These are phyloP conservation scores for Zygosaccharomyces bisporus DNA, from an alignment of 805 yeast species.

Conservation along the genomic window DNA sequence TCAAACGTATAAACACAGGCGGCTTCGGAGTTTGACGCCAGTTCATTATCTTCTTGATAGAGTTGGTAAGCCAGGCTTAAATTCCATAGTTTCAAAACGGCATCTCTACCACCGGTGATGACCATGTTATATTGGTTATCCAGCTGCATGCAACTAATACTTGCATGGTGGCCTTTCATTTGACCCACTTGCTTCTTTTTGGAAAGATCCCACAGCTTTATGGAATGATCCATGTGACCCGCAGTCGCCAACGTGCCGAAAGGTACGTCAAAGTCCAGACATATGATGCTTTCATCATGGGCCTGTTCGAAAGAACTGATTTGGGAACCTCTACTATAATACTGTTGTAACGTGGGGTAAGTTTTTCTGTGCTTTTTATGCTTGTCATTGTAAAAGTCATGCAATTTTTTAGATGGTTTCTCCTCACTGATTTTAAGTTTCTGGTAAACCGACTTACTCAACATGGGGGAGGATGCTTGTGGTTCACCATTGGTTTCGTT, in stretches of 20 bases:
- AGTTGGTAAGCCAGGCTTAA: slow-evolving; percentile 31
- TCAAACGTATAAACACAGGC: slow-evolving; percentile 50
- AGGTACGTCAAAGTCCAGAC: slow-evolving; percentile 68
- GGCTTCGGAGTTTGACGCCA: slow-evolving; percentile 20
- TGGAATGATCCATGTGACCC: slow-evolving; percentile 63
- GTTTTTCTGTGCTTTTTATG: slow-evolving; percentile 43
- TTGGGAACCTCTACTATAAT: slow-evolving; percentile 54
- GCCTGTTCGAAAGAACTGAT: slow-evolving; percentile 47
- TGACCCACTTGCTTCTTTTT: slow-evolving; percentile 47
- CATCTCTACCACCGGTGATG: slow-evolving; percentile 58
- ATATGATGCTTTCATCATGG: slow-evolving; percentile 51
- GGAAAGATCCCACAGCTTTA: slow-evolving; percentile 79
- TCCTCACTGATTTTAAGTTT: slow-evolving; percentile 36
- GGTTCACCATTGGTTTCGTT: slow-evolving; percentile 11
- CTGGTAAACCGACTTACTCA: slow-evolving; percentile 43
- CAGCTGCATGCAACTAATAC: slow-evolving; percentile 58
- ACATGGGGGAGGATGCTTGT: slow-evolving; percentile 28
- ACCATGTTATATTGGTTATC: slow-evolving; percentile 44
- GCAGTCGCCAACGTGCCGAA: slow-evolving; percentile 77
- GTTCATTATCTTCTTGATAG: slow-evolving; percentile 24
- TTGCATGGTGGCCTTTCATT: slow-evolving; percentile 57
- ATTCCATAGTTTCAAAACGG: slow-evolving; percentile 62
- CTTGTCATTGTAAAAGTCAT: slow-evolving; percentile 28
- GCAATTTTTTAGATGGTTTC: slow-evolving; percentile 16
- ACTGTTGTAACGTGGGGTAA: slow-evolving; percentile 61